phyloP scores from a whole-genome alignment of 805 yeast genomes.

The Kregervanrija fluxuum region DNA sequence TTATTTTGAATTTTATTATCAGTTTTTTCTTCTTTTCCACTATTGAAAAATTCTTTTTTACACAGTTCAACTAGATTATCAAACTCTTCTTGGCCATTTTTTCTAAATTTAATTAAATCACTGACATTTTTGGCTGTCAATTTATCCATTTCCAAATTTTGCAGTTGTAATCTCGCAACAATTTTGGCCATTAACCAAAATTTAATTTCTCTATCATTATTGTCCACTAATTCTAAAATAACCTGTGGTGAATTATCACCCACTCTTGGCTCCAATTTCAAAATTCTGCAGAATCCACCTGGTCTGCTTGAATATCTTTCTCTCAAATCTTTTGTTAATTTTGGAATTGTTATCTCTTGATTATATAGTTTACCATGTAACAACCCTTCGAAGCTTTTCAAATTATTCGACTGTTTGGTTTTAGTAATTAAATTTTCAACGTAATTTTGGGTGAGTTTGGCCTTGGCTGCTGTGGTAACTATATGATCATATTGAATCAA shows the following conservation, averaged over 20 bases:
- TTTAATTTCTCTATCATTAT: slow-evolving; percentile 49
- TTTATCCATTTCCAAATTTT: slow-evolving; percentile 44
- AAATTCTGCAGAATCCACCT: slow-evolving; percentile 82
- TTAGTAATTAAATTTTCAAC: slow-evolving; percentile 60
- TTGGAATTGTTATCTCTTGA: slow-evolving; percentile 47
- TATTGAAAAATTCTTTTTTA: slow-evolving; percentile 38
- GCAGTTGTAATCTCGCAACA: slow-evolving; percentile 72
- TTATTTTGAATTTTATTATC: slow-evolving; percentile 9
- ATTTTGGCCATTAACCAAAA: slow-evolving; percentile 73
- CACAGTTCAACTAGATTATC: slow-evolving; percentile 53
- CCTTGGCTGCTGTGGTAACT: slow-evolving; percentile 68
- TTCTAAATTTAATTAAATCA: slow-evolving; percentile 39
- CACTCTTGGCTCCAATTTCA: slow-evolving; percentile 75
- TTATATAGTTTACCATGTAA: slow-evolving; percentile 37
- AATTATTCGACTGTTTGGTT: slow-evolving; percentile 34
- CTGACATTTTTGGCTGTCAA: slow-evolving; percentile 51
- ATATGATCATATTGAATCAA: slow-evolving; percentile 64
- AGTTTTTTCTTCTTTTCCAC: slow-evolving; percentile 10
- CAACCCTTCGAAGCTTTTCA: slow-evolving; percentile 21
- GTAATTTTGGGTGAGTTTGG: slow-evolving; percentile 56
- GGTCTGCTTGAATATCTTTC: slow-evolving; percentile 54
- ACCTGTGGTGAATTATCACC: slow-evolving; percentile 91
- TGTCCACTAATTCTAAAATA: slow-evolving; percentile 77
- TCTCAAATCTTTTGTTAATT: slow-evolving; percentile 57
- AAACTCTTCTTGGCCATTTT: slow-evolving; percentile 48